These are phyloP conservation scores for Fusarium tupiense DNA, from an alignment of 2,329 filamentous ascomycete species.

Conservation along the genomic window DNA sequence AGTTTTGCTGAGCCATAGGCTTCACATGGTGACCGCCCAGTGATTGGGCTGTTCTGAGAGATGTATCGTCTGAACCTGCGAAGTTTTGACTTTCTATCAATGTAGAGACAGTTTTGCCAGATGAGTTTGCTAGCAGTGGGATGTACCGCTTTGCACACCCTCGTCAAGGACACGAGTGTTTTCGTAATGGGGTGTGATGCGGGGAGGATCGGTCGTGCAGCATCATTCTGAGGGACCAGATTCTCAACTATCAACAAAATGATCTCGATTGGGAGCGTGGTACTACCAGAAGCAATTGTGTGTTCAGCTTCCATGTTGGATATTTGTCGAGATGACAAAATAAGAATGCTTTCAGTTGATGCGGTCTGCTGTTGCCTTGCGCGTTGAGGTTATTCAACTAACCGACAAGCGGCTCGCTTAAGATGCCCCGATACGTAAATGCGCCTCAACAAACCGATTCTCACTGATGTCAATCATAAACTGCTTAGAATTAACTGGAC, in stretches of 20 bases:
- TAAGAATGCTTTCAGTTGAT: neutral
- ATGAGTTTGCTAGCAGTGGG: constrained; percentile 3
- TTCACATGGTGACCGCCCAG: neutral
- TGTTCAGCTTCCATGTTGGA: neutral
- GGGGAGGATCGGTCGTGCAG: neutral
- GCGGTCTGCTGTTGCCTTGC: neutral
- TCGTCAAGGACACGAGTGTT: constrained; percentile 11
- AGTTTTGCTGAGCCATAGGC: neutral
- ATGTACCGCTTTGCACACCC: constrained; percentile 5
- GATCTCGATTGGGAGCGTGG: constrained; percentile 7
- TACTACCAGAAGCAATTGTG: fast-evolving
- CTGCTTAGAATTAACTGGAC: too few relatives aligned
- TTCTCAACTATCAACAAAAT: constrained; percentile 21
- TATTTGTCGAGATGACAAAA: neutral
- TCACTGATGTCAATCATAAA: neutral
- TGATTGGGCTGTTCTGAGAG: neutral
- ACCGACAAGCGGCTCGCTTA: neutral
- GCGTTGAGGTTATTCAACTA: neutral
- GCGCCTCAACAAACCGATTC: neutral
- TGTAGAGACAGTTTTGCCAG: constrained; percentile 19
- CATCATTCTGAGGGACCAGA: neutral
- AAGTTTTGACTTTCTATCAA: constrained; percentile 4
- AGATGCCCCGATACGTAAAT: neutral
- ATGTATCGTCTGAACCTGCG: neutral
- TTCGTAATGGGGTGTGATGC: constrained; percentile 7